phyloP scores from a whole-genome alignment of 805 yeast genomes.

The Spathaspora sp. region DNA sequence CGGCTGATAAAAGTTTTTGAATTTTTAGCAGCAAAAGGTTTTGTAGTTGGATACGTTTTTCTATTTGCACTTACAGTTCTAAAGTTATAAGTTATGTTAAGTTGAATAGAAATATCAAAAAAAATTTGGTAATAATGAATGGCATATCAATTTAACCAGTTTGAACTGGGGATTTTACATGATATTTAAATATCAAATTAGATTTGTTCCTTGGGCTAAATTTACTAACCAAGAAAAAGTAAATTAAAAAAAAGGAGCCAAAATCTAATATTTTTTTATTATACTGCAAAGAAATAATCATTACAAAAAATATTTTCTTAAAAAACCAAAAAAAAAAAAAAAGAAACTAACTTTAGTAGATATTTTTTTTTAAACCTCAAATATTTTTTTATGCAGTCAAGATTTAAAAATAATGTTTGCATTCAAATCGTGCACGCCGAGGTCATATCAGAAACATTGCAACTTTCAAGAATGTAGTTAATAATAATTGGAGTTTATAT shows the following conservation, averaged over 20 bases:
- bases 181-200: neutral
- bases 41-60: neutral
- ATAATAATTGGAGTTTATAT: neutral
- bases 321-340: neutral
- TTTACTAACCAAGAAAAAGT: neutral
- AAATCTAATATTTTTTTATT: neutral
- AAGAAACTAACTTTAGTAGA: neutral
- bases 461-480: neutral
- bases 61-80: neutral
- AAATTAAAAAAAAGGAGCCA: neutral
- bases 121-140: neutral
- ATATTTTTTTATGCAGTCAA: neutral
- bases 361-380: neutral
- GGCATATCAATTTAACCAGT: neutral
- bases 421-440: neutral
- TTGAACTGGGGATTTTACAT: neutral
- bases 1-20: neutral
- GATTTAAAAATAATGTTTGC: neutral
- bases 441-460: neutral
- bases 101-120: neutral
- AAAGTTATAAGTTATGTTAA: neutral
- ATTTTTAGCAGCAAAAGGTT: neutral
- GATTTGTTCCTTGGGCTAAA: neutral
- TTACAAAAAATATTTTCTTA: neutral
- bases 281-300: neutral